Evolutionary conservation across 2,329 filamentous ascomycete species (phyloP).

Genomic region (Talaromyces sp.): DNA sequence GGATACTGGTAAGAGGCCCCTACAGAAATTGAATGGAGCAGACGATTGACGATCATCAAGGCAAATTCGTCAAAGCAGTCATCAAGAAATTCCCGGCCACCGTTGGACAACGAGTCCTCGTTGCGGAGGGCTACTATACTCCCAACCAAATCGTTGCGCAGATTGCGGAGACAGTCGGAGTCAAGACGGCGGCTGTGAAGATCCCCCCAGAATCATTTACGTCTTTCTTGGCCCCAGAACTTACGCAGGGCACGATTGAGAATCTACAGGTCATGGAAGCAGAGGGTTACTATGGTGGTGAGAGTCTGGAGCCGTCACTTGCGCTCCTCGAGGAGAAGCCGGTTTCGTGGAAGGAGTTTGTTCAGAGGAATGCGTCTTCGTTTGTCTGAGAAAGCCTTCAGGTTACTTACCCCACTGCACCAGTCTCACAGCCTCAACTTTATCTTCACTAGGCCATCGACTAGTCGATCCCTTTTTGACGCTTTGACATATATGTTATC

Average conservation of each 20-base stretch:
- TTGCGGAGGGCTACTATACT: background rate
- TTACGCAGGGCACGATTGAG: background rate
- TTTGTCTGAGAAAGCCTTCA: background rate
- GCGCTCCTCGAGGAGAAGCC: background rate
- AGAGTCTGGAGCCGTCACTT: background rate
- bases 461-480: background rate
- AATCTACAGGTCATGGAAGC: background rate
- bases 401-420: background rate
- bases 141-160: background rate
- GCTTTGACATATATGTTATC: background rate
- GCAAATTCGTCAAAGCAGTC: background rate
- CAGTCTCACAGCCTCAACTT: background rate
- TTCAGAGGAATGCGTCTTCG: background rate
- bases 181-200: background rate
- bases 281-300: background rate
- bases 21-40: too few species aligned
- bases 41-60: background rate
- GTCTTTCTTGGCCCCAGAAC: background rate
- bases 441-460: background rate
- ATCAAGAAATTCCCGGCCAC: background rate
- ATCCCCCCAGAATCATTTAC: background rate
- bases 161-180: background rate
- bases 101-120: background rate
- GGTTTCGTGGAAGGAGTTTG: background rate
- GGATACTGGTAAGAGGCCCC: conserved; percentile 44